Base-by-base conservation (phyloP, 2,329 filamentous ascomycete genomes). In the Canariomyces notabilis region DNA sequence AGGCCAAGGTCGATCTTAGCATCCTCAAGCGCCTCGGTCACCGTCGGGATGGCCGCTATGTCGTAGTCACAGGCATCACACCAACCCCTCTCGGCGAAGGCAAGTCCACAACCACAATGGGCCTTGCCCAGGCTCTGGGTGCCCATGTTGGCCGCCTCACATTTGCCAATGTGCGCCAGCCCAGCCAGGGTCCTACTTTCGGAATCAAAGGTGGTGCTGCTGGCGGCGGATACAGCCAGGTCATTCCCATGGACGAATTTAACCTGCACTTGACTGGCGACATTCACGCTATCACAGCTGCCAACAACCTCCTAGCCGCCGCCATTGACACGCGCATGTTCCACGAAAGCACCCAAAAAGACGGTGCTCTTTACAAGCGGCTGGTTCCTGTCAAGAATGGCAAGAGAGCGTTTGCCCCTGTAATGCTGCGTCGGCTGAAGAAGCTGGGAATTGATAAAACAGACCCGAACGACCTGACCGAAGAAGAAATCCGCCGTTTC, bases 211-310 rank as follows among this genome's bases (percentile, higher is more conserved):
- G 93, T 53, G 93, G 93, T 61, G 93, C 93, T 49, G 93, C 93
- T 46, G 93, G 93, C 61, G 93, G 93, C 66, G 93, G 93, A 32
- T 98, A 97, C 79, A 95, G 89, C 67, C 93, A 98, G 67, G 93
- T 98, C 62, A 97, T 98, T 60, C 93, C 93, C 49, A 98, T 98
- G 93, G 93, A 98, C 60, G 93, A 98, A 68, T 98, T 98, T 75
- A 98, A 98, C 70, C 74, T 98, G 63, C 93, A 98, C 67, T 72
- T 98, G 61, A 98, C 93, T 45, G 93, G 93, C 60, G 93, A 98
- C 65, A 97, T 98, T 47, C 93, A 98, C 66, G 93, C 93, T 55
- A 93, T 98, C 61, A 89, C 89, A 43, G 91, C 91, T 21, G 93
- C 93, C 31, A 98, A 97, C 77, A 98, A 98, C 70, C 76, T 98